These are phyloP conservation scores for Puccinellia tenuiflora DNA, from an alignment of 176 grass and related monocot genomes.

Conservation along the genomic window DNA sequence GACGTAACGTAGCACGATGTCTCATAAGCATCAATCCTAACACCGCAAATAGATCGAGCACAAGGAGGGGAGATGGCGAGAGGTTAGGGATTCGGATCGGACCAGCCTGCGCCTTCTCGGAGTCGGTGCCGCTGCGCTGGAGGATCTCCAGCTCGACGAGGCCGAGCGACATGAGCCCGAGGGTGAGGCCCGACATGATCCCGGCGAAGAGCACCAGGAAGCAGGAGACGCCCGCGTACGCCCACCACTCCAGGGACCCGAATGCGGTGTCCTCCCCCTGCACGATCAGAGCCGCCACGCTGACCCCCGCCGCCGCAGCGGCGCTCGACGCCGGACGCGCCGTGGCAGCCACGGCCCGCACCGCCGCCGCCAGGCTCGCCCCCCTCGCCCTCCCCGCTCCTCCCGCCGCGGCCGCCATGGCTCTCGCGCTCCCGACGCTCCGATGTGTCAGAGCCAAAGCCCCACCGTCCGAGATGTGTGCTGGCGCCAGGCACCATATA, in stretches of 20 bases:
- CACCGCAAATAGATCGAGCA: conserved; percentile 11
- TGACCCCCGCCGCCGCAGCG: conserved; percentile 24
- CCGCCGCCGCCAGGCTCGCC: conserved; percentile 29
- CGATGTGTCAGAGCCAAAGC: conserved; percentile 22
- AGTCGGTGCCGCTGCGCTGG: conserved; percentile 79
- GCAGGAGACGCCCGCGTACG: conserved; percentile 75
- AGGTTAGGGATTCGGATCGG: conserved; percentile 19
- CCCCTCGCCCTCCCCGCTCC: conserved; percentile 16
- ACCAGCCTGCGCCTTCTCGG: conserved; percentile 96
- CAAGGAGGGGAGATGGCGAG: neutral
- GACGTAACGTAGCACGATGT: neutral
- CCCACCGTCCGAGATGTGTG: conserved; percentile 29
- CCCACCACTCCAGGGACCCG: conserved; percentile 64
- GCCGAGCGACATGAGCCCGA: conserved; percentile 97
- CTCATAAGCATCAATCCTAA: neutral
- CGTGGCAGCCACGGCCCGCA: conserved; percentile 36
- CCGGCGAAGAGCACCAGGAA: conserved; percentile 94
- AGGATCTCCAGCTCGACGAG: conserved; percentile 99
- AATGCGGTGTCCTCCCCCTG: conserved; percentile 72
- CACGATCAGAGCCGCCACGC: conserved; percentile 21
- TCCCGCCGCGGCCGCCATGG: conserved; percentile 18
- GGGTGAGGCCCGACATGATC: conserved; percentile 98
- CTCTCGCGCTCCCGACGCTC: neutral
- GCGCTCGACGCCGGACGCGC: conserved; percentile 49
- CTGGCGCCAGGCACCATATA: conserved; percentile 28